Conservation (phyloP, 2,329 filamentous ascomycete genomes). For the Immersiporthe knoxdaviesiana region DNA sequence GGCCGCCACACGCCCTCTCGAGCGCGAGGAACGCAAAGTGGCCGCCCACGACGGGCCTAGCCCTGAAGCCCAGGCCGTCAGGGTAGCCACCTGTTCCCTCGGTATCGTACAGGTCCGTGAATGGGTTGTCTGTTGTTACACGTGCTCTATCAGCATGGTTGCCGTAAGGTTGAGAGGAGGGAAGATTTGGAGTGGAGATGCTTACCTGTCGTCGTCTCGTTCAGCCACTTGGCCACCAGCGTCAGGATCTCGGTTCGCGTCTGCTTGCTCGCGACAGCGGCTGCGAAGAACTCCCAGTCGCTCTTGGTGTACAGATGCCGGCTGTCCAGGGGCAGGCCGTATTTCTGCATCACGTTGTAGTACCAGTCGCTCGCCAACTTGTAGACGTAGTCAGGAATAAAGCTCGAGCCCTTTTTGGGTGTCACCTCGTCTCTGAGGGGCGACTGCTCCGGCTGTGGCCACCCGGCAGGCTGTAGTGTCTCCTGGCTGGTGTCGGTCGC, state of each 20-base stretch:
- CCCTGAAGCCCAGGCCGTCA: conserved; percentile 71
- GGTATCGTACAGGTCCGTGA: conserved; percentile 83
- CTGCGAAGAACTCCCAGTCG: conserved; percentile 90
- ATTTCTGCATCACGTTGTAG: conserved; percentile 74
- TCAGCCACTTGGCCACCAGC: conserved; percentile 78
- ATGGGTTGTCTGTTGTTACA: conserved; percentile 60
- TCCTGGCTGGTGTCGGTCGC: background rate
- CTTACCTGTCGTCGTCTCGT: conserved; percentile 73
- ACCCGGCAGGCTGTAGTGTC: conserved; percentile 17
- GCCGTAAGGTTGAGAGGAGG: background rate
- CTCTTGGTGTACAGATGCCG: conserved; percentile 85
- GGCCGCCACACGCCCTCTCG: conserved; percentile 76
- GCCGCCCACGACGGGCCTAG: conserved; percentile 80
- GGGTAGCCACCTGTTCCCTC: conserved; percentile 78
- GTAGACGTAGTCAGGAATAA: conserved; percentile 78
- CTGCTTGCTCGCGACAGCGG: conserved; percentile 71
- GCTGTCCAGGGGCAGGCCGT: conserved; percentile 80
- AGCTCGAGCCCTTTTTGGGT: conserved; percentile 42
- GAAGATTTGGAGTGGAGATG: background rate
- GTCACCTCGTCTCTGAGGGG: conserved; percentile 30
- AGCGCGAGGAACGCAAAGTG: conserved; percentile 87
- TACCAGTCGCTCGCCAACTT: conserved; percentile 82
- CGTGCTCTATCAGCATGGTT: conserved; percentile 29
- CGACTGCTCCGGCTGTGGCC: conserved; percentile 31
- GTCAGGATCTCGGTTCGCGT: conserved; percentile 74